Evolutionary conservation across 345 rosid species (phyloP).

Genomic region (Linum trigynum): DNA sequence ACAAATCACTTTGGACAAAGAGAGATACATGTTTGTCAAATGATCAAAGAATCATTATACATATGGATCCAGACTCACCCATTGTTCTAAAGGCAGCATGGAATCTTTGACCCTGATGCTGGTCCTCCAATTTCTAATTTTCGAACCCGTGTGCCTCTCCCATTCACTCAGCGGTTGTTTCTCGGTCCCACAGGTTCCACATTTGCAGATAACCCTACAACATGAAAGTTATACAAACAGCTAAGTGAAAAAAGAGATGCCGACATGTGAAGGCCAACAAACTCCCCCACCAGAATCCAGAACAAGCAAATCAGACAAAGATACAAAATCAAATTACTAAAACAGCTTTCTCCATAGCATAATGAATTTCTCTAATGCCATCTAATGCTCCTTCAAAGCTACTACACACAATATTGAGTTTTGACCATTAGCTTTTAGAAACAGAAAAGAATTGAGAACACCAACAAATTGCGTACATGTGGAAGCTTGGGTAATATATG

Average conservation of each 20-base stretch:
- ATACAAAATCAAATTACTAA: conserved; percentile 3
- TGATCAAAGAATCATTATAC: not conserved
- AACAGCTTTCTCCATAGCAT: too few relatives aligned
- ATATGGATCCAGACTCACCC: conserved; percentile 40
- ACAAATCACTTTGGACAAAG: conserved; percentile 4
- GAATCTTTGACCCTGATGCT: conserved; percentile 77
- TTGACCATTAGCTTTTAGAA: not conserved
- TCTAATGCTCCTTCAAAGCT: too few relatives aligned
- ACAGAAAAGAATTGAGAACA: not conserved
- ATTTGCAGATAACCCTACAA: conserved; percentile 66
- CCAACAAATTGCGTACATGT: conserved; percentile 53
- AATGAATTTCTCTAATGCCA: too few relatives aligned
- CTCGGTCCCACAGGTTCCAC: conserved; percentile 72
- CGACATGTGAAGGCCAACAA: not conserved
- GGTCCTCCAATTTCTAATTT: conserved; percentile 94
- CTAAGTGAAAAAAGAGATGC: not conserved
- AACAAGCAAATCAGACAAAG: not conserved
- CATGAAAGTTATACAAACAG: conserved; percentile 13
- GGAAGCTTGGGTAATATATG: conserved; percentile 85
- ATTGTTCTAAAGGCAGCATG: conserved; percentile 62
- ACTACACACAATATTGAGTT: not conserved
- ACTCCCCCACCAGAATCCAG: not conserved
- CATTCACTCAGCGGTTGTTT: conserved; percentile 84
- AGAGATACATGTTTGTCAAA: conserved; percentile 3
- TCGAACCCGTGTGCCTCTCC: conserved; percentile 94